These are phyloP conservation scores for Irpex sp. DNA, from an alignment of 1,284 basidiomycete genomes.

Conservation along the genomic window DNA sequence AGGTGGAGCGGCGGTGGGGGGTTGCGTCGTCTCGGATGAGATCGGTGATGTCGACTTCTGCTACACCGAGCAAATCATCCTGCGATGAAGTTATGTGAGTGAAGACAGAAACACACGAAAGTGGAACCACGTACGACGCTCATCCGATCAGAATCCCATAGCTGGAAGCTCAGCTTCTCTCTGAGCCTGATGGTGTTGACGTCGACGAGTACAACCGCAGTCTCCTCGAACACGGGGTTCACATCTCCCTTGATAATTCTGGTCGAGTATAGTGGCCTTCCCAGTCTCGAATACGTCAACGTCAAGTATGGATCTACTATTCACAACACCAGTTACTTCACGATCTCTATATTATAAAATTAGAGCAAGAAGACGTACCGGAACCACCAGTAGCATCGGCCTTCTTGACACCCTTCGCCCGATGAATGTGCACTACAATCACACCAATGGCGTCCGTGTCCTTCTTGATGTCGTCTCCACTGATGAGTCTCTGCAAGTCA, in stretches of 20 bases:
- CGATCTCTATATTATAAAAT: neutral
- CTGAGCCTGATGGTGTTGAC: constrained; percentile 67
- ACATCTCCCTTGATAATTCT: constrained; percentile 64
- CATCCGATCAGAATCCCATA: constrained; percentile 74
- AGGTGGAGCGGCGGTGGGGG: constrained; percentile 26
- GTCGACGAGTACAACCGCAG: constrained; percentile 64
- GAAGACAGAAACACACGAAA: neutral
- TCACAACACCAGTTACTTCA: constrained; percentile 17
- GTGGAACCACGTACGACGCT: constrained; percentile 31
- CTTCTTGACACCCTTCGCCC: constrained; percentile 58
- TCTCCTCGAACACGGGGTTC: constrained; percentile 79
- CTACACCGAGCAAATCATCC: constrained; percentile 34
- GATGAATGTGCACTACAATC: constrained; percentile 64
- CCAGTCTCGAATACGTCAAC: constrained; percentile 34
- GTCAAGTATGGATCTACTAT: constrained; percentile 35
- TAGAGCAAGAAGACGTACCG: constrained; percentile 39
- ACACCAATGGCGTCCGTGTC: constrained; percentile 71
- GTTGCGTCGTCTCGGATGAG: constrained; percentile 28
- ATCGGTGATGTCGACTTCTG: constrained; percentile 29
- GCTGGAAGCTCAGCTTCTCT: constrained; percentile 64
- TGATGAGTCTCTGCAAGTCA: constrained; percentile 67
- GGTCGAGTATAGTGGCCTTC: constrained; percentile 70
- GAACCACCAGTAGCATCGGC: constrained; percentile 59
- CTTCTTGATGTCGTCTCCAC: constrained; percentile 52
- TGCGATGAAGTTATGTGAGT: constrained; percentile 7